These are phyloP conservation scores for Cladobotryum protrusum DNA, from an alignment of 2,329 filamentous ascomycete genomes.

Conservation along the genomic window DNA sequence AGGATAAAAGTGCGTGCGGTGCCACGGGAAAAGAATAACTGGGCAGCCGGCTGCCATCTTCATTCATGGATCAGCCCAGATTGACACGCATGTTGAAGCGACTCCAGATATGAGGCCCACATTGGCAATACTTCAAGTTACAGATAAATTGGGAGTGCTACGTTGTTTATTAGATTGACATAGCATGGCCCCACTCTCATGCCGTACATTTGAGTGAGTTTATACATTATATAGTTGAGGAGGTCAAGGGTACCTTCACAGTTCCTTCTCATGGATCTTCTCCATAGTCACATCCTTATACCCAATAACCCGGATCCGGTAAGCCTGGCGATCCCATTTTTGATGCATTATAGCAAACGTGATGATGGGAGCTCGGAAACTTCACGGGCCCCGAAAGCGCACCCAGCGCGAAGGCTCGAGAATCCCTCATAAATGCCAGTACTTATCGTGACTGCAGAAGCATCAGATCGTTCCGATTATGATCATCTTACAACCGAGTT, in stretches of 20 bases:
- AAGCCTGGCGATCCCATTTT: constrained; percentile 33
- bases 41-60: not conserved
- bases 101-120: not conserved
- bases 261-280: not conserved
- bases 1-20: not conserved
- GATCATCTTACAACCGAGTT: too few relatives aligned
- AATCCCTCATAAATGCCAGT: too few relatives aligned
- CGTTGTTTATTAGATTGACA: not conserved
- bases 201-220: not conserved
- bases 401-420: too few relatives aligned
- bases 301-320: constrained; percentile 37
- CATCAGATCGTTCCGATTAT: too few relatives aligned
- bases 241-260: not conserved
- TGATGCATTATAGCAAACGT: constrained; percentile 37
- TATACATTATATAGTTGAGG: not conserved
- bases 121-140: not conserved
- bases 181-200: not conserved
- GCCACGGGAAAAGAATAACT: not conserved
- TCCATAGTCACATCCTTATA: constrained; percentile 21
- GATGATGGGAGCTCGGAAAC: too few relatives aligned
- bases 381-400: too few relatives aligned
- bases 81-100: not conserved
- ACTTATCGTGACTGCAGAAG: too few relatives aligned
- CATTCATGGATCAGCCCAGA: constrained; percentile 1
- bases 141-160: constrained; percentile 3